Evolutionary conservation across 345 rosid species (phyloP), one percentile per base, ranked within the genome.

Genomic region (Kernera saxatilis): DNA sequence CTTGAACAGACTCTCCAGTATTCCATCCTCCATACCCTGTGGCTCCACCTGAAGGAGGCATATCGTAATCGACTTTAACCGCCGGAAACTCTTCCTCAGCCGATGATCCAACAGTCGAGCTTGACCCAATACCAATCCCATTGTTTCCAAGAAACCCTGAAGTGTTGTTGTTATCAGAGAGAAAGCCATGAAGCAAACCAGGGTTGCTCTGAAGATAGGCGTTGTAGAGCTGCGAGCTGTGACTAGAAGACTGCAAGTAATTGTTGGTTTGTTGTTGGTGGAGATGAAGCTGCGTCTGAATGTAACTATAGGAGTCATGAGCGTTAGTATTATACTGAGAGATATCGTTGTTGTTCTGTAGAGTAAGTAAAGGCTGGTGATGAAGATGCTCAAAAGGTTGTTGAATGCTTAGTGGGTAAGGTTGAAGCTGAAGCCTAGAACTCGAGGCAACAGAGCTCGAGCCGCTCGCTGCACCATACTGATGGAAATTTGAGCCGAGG

Each of bases 1-100:
- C 96, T 32, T 84, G 88, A 75, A 75, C 88, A 8, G 97, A 74
- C 5, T 88, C 96, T 6, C 82, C 96, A 2, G 77, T 80, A 8
- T 86, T 82, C 96, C 99, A 88, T 61, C 75, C 85, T 13, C 86
- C 90, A 17, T 88, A 91, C 17, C 84, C 87, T 48, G 71, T 65
- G 52, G 67, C 44, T 3, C 73, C 86, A 13, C 79, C 52, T 2
- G 78, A 67, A 58, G 45, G 17, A 17, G 85, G 88, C 97, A 86
- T 84, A 55, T 94, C 97, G 43, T 94, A 91, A 72, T 94, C 98
- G 3, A 89, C 96, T 84, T 94, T 94, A 2, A 94, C 93, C 9
- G 83, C 67, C 0, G 89, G 71, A 17, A 81, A 82, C 41, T 86
- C 96, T 46, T 85, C 92, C 7, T 80, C 82, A 1, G 86, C 68